These are phyloP conservation scores for Calvatia gigantea DNA, from an alignment of 768 basidiomycete species.

Conservation along the genomic window DNA sequence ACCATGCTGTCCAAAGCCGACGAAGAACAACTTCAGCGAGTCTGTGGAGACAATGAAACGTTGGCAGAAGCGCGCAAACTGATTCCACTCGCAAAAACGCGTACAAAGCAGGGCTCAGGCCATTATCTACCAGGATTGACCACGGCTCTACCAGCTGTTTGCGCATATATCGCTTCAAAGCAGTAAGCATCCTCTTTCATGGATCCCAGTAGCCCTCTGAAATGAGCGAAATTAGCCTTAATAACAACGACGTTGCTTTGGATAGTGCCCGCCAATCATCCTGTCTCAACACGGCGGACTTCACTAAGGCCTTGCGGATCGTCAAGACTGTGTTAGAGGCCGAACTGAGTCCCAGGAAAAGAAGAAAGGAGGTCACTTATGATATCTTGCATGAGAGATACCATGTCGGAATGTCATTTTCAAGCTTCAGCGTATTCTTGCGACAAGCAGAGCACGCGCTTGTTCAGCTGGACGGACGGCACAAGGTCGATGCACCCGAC, in stretches of 20 bases:
- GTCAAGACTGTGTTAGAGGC: neutral
- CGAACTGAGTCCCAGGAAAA: neutral
- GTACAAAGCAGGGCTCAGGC: slow-evolving; percentile 8
- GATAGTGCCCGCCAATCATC: slow-evolving; percentile 6
- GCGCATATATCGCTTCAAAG: slow-evolving; percentile 6
- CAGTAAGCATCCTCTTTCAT: neutral
- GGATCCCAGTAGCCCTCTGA: neutral
- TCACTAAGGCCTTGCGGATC: slow-evolving; percentile 5
- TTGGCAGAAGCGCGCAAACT: slow-evolving; percentile 2
- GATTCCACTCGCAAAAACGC: neutral
- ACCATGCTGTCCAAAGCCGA: slow-evolving; percentile 7
- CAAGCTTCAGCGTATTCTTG: slow-evolving; percentile 1
- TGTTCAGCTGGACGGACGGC: slow-evolving; percentile 1
- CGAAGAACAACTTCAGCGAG: slow-evolving; percentile 6
- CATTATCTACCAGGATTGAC: slow-evolving; percentile 1
- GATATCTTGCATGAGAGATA: slow-evolving; percentile 8
- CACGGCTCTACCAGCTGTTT: slow-evolving; percentile 4
- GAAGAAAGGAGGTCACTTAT: neutral
- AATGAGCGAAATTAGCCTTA: neutral
- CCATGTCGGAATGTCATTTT: neutral
- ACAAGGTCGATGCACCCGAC: neutral
- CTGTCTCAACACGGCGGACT: slow-evolving; percentile 2
- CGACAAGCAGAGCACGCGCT: slow-evolving; percentile 5
- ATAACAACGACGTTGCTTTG: slow-evolving; percentile 6
- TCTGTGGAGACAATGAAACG: slow-evolving; percentile 5